phyloP scores from a whole-genome alignment of 352 stramenopile genomes.

The Aphanomyces cochlioides region DNA sequence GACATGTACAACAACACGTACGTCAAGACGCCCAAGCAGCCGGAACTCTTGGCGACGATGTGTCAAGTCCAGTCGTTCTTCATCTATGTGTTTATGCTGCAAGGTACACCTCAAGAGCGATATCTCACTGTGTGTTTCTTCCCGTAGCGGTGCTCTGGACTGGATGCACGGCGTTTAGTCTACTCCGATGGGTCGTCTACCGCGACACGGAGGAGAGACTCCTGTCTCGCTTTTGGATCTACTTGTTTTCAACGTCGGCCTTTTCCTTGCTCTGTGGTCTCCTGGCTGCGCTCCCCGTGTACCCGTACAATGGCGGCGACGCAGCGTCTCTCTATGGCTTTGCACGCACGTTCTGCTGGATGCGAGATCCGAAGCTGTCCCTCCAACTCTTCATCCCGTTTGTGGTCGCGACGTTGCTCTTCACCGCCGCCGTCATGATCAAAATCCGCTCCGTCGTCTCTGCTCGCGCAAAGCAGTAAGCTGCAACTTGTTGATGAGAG shows the following conservation, averaged over 20 bases:
- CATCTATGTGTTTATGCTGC: conserved; percentile 11
- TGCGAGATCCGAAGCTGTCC: background rate
- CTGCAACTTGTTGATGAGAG: no score
- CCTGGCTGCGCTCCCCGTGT: background rate
- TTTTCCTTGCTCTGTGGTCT: background rate
- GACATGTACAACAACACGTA: conserved; percentile 44
- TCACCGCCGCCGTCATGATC: conserved; percentile 1
- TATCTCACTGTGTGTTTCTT: background rate
- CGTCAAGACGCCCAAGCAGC: conserved; percentile 35
- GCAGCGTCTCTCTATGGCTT: background rate
- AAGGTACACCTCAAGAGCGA: background rate
- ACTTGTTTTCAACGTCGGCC: conserved; percentile 33
- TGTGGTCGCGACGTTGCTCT: conserved; percentile 2
- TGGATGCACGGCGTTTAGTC: conserved; percentile 74
- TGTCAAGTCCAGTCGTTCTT: conserved; percentile 18
- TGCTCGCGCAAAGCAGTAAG: conserved; percentile 11
- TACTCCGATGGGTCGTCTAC: conserved; percentile 75
- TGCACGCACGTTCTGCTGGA: conserved; percentile 4
- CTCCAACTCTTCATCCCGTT: conserved; percentile 6
- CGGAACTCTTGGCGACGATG: background rate
- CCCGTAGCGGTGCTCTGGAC: conserved; percentile 43
- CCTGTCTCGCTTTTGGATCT: conserved; percentile 51
- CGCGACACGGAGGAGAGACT: conserved; percentile 66
- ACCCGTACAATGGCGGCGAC: conserved; percentile 1
- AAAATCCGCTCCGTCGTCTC: background rate